Conservation (phyloP, 2,329 filamentous ascomycete species). For the Beauveria brongniartii region DNA sequence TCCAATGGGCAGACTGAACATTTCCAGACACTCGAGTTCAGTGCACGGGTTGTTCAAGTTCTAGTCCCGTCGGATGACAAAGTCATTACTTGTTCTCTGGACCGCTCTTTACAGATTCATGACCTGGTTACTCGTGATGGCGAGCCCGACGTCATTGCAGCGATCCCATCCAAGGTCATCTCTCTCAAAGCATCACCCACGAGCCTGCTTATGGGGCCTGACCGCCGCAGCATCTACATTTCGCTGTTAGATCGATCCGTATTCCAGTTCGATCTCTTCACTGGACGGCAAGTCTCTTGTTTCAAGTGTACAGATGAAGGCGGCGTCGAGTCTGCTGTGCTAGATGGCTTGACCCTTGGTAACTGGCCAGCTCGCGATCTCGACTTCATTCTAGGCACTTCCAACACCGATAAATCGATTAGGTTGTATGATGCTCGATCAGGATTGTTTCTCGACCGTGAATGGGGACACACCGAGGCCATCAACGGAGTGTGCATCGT, state of each 20-base stretch:
- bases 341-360: slow-evolving; percentile 67
- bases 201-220: slow-evolving; percentile 66
- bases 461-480: slow-evolving; percentile 92
- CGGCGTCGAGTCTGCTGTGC: slow-evolving; percentile 69
- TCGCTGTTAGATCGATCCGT: slow-evolving; percentile 54
- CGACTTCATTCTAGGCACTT: slow-evolving; percentile 74
- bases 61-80: slow-evolving; percentile 68
- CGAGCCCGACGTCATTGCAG: slow-evolving; percentile 60
- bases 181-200: slow-evolving; percentile 79
- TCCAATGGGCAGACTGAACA: slow-evolving; percentile 57
- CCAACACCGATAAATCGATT: slow-evolving; percentile 92
- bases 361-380: slow-evolving; percentile 46
- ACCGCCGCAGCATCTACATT: slow-evolving; percentile 50
- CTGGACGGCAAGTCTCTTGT: slow-evolving; percentile 58
- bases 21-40: slow-evolving; percentile 89
- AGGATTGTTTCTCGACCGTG: slow-evolving; percentile 71
- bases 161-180: slow-evolving; percentile 67
- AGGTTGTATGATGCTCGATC: slow-evolving; percentile 75
- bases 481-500: slow-evolving; percentile 78
- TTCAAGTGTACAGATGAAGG: slow-evolving; percentile 83
- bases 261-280: slow-evolving; percentile 54
- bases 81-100: slow-evolving; percentile 78
- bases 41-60: slow-evolving; percentile 69
- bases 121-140: slow-evolving; percentile 65
- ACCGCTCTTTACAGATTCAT: slow-evolving; percentile 78